These are phyloP conservation scores for Echeveria elegans DNA, from an alignment of 164 flowering plant genomes.

Conservation along the genomic window DNA sequence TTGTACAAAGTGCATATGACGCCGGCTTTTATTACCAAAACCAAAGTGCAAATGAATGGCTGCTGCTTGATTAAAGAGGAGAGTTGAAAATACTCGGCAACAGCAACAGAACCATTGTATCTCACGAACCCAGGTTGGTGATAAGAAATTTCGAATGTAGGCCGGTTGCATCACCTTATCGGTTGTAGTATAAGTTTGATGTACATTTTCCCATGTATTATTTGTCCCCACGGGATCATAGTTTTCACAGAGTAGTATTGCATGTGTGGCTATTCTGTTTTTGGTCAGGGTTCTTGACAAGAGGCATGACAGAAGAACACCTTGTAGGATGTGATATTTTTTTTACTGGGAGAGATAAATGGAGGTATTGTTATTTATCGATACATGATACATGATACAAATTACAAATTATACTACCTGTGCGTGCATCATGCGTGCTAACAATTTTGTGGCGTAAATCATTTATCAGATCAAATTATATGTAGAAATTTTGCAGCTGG, in stretches of 20 bases:
- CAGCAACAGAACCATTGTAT: background rate
- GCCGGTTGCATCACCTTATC: background rate
- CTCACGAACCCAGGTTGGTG: background rate
- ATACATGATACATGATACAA: too few species aligned
- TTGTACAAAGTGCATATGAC: background rate
- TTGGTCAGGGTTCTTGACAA: too few species aligned
- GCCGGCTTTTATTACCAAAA: background rate
- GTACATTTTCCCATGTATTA: background rate
- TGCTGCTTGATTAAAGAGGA: background rate
- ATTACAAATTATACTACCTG: background rate
- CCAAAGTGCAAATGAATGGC: background rate
- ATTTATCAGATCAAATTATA: background rate
- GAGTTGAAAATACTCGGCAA: too few species aligned
- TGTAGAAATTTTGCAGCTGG: background rate
- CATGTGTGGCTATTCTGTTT: too few species aligned
- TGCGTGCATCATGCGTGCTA: background rate
- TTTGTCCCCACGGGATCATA: too few species aligned
- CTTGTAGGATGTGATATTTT: too few species aligned
- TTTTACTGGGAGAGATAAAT: too few species aligned
- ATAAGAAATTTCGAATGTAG: background rate
- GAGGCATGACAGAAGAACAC: background rate
- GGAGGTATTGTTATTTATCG: too few species aligned
- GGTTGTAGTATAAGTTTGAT: conserved; percentile 2
- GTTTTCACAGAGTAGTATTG: conserved; percentile 11
- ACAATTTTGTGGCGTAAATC: background rate